Conservation (phyloP, 306 rosid genomes). For the Geum urbanum region DNA sequence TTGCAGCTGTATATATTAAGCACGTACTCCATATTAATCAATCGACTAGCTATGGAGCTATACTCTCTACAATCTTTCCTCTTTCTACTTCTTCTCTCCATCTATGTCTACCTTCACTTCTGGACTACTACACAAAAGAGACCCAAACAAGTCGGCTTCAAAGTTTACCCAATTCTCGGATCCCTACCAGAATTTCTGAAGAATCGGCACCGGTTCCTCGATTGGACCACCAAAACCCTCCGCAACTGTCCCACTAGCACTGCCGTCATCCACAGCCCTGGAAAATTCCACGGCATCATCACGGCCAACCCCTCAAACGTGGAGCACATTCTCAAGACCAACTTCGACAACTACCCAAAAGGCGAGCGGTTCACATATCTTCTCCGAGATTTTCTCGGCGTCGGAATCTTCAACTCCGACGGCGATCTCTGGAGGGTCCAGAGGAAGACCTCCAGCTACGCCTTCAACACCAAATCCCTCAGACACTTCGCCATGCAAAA, state of each 20-base stretch:
- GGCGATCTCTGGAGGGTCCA: conserved; percentile 54
- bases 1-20: no score
- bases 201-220: conserved; percentile 57
- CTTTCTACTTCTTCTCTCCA: conserved; percentile 12
- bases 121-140: not conserved
- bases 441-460: conserved; percentile 62
- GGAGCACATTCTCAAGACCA: conserved; percentile 56
- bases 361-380: conserved; percentile 37
- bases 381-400: conserved; percentile 55
- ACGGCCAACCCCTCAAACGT: conserved; percentile 64
- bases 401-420: conserved; percentile 68
- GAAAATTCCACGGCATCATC: conserved; percentile 28
- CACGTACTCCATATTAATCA: not conserved
- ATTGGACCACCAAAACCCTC: conserved; percentile 57
- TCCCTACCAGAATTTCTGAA: conserved; percentile 41
- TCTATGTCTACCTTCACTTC: conserved; percentile 21
- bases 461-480: conserved; percentile 59
- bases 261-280: conserved; percentile 41
- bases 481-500: conserved; percentile 46
- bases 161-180: conserved; percentile 46
- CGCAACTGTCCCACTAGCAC: conserved; percentile 39
- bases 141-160: conserved; percentile 36
- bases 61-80: conserved; percentile 5
- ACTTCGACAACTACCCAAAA: conserved; percentile 69
- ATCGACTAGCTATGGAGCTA: conserved; percentile 21